phyloP scores from a whole-genome alignment of 257 asterid species.

The Paraleonurus japonicus region DNA sequence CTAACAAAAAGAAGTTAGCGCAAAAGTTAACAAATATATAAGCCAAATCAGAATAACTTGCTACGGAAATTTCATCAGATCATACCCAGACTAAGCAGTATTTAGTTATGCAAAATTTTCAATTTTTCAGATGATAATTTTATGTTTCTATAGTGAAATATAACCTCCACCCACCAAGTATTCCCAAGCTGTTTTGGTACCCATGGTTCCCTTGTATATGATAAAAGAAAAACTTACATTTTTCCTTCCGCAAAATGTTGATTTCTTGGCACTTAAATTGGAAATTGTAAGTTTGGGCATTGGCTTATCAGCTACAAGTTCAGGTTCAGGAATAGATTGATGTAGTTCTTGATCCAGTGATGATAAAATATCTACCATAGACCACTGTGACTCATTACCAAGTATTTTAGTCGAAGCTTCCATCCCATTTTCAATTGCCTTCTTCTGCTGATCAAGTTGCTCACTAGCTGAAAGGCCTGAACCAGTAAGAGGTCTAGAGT shows the following conservation, averaged over 20 bases:
- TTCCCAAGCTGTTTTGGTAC: constrained; percentile 12
- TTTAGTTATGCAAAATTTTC: background rate
- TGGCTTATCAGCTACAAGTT: constrained; percentile 51
- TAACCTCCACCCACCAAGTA: constrained; percentile 16
- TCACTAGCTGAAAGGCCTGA: constrained; percentile 48
- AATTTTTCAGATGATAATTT: constrained; percentile 14
- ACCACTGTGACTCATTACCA: constrained; percentile 61
- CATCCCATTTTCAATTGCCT: constrained; percentile 39
- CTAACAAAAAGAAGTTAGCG: background rate
- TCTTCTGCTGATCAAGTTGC: constrained; percentile 52
- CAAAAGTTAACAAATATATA: background rate
- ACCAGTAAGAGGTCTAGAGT: constrained; percentile 41
- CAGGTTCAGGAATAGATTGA: constrained; percentile 55
- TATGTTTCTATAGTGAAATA: constrained; percentile 8
- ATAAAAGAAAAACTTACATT: constrained; percentile 51
- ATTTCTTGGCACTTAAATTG: constrained; percentile 55
- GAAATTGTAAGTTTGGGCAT: constrained; percentile 44
- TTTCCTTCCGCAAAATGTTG: constrained; percentile 84
- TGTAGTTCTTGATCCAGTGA: constrained; percentile 65
- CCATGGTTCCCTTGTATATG: constrained; percentile 1
- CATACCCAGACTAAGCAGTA: constrained; percentile 5
- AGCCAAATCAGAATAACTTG: background rate
- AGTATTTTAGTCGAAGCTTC: constrained; percentile 46
- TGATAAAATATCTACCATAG: constrained; percentile 71
- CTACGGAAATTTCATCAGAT: constrained; percentile 1